phyloP scores from a whole-genome alignment of 179 eudicot genomes.

The Silene noctiflora region DNA sequence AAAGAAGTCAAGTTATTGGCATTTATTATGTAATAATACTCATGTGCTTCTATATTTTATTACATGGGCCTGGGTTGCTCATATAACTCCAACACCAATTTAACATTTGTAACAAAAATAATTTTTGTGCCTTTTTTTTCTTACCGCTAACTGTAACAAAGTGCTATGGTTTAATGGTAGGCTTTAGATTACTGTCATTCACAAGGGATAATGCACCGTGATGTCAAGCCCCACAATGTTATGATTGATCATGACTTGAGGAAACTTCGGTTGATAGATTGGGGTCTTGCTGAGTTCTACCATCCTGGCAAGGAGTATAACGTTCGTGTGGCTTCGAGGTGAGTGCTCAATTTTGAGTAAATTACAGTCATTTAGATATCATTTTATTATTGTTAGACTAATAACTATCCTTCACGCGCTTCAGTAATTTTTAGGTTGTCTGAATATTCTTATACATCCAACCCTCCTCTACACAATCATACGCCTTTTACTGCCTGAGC shows the following conservation, averaged over 20 bases:
- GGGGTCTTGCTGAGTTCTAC: slow-evolving; percentile 73
- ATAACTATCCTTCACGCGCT: not conserved
- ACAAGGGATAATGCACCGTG: slow-evolving; percentile 68
- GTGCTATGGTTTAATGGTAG: slow-evolving; percentile 21
- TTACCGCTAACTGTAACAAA: not conserved
- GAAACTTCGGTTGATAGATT: slow-evolving; percentile 59
- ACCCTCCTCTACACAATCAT: not conserved
- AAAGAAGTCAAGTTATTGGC: not conserved
- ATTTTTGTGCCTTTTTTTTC: not conserved
- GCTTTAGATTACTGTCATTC: slow-evolving; percentile 64
- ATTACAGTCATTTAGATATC: not conserved
- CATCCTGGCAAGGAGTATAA: slow-evolving; percentile 69
- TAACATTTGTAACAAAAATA: not conserved
- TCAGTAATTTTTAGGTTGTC: not conserved
- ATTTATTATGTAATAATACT: not conserved
- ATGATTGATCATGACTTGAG: slow-evolving; percentile 68
- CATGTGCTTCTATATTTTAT: not conserved
- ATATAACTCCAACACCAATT: not conserved
- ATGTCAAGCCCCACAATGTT: slow-evolving; percentile 69
- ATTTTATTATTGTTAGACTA: not conserved
- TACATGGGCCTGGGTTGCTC: not conserved
- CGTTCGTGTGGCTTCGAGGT: slow-evolving; percentile 67
- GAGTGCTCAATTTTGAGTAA: slow-evolving; percentile 24
- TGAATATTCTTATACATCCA: not conserved
- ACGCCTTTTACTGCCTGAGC: not conserved